phyloP scores from a whole-genome alignment of 2,329 filamentous ascomycete species.

The Juglanconis sp. region DNA sequence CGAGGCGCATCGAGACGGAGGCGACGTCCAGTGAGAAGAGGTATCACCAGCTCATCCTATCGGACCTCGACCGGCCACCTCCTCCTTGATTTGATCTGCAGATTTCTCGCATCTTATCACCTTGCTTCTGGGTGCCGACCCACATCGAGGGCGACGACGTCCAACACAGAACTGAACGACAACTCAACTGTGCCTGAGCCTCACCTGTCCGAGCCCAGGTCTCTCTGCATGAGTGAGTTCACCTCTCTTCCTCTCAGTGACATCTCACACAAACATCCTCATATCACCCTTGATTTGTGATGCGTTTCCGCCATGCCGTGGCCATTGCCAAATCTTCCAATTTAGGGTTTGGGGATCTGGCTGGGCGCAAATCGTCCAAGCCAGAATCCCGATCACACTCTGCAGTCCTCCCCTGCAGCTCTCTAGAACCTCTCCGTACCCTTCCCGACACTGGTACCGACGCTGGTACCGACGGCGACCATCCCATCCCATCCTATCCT shows the following conservation, averaged over 20 bases:
- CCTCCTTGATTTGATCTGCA: constrained; percentile 8
- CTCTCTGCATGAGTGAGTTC: neutral
- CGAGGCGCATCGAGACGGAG: neutral
- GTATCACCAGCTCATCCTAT: neutral
- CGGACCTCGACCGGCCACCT: constrained; percentile 11
- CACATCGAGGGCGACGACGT: neutral
- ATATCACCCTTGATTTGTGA: neutral
- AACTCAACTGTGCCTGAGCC: neutral
- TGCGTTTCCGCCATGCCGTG: neutral
- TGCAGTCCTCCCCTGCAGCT: constrained; percentile 12
- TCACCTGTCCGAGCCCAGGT: neutral
- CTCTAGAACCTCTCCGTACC: too few relatives aligned
- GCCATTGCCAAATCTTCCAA: neutral
- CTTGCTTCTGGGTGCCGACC: neutral
- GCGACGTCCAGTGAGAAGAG: neutral
- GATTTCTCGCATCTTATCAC: neutral
- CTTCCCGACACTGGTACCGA: too few relatives aligned
- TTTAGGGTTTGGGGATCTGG: neutral
- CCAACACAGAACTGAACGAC: neutral
- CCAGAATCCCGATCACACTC: constrained; percentile 16
- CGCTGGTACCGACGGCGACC: neutral
- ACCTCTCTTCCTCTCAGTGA: neutral
- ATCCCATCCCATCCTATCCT: constrained; percentile 4
- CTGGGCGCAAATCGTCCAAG: constrained; percentile 11
- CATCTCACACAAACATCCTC: neutral